Evolutionary conservation across 1,284 basidiomycete species (phyloP).

Genomic region (Peniophora sp.): DNA sequence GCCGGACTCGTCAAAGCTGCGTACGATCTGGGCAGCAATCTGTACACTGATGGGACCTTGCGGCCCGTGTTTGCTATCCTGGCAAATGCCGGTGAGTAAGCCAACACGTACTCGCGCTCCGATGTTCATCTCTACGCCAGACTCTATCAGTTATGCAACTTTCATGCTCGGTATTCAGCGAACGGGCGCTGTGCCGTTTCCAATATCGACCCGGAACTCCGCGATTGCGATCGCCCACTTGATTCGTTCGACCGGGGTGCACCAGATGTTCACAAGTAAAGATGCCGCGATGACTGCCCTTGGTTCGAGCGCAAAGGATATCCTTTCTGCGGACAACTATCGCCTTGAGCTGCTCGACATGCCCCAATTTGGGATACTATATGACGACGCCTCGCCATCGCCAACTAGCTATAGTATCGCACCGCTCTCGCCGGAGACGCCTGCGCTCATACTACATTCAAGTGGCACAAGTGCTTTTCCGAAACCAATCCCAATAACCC

Average conservation of each 20-base stretch:
- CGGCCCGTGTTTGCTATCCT: not conserved
- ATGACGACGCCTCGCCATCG: not conserved
- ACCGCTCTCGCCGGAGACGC: not conserved
- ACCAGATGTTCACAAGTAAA: conserved; percentile 20
- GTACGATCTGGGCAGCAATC: not conserved
- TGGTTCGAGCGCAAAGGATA: conserved; percentile 5
- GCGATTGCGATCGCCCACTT: conserved; percentile 26
- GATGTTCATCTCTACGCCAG: conserved; percentile 15
- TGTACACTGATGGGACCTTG: not conserved
- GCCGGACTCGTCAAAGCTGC: conserved; percentile 8
- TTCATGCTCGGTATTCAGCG: conserved; percentile 19
- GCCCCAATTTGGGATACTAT: not conserved
- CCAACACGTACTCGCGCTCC: conserved; percentile 6
- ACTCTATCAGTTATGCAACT: conserved; percentile 24
- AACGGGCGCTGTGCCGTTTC: conserved; percentile 23
- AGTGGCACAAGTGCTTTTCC: conserved; percentile 22
- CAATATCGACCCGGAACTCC: conserved; percentile 32
- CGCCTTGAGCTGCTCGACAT: conserved; percentile 8
- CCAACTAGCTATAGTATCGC: not conserved
- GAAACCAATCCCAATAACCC: conserved; percentile 18
- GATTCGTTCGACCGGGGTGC: conserved; percentile 18
- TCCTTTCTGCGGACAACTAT: conserved; percentile 2
- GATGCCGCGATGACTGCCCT: conserved; percentile 19
- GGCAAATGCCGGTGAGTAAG: not conserved
- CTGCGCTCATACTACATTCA: not conserved